Base-by-base conservation (phyloP, 2,329 filamentous ascomycete species). In the Lachnum nothofagi region DNA sequence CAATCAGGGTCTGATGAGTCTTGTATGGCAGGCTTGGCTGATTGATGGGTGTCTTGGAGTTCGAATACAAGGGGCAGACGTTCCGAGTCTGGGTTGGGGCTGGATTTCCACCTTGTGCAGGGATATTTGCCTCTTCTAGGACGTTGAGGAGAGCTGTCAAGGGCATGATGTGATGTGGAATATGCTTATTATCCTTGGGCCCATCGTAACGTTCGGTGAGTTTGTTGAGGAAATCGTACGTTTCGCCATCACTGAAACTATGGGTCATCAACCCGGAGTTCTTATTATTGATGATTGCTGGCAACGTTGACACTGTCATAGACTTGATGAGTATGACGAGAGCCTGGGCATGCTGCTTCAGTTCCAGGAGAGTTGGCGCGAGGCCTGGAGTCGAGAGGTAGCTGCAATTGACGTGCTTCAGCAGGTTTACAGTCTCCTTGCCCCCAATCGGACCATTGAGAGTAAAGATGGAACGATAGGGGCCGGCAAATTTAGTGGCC, bases 281-380 rank as follows among this genome's bases (percentile, higher is more conserved):
- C 3, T 17, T 45, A 46, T 58, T 58, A 33, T 63, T 53, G 39
- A 63, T 56, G 5, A 65, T 41, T 5, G 56, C 56, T 4, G 56
- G 53, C 8, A 53, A 55, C 5, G 66, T 61, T 7, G 67, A 70
- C 4, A 76, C 67, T 2, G 68, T 69, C 9, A 82, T 63, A 35
- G 68, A 64, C 3, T 69, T 68, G 52, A 83, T 79, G 41, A 82
- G 68, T 12, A 74, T 69, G 27, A 69, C 65, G 14, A 83, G 70
- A n/a, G 76, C 73, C 46, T 82, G 79, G 0, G 77, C 76, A 53
- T 83, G 79, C 58, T 79, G 73, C 63, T 83, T 83, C 29, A 83
- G 68, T 1, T 76, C 69, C 1, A 76, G 65, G n/a, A 83, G 67
- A 0, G 77, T 81, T 1, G 78, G 78, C 3, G 77, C 65, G 5